Evolutionary conservation across 2,329 filamentous ascomycete genomes (phyloP).

Genomic region (Pseudogymnoascus sp.): DNA sequence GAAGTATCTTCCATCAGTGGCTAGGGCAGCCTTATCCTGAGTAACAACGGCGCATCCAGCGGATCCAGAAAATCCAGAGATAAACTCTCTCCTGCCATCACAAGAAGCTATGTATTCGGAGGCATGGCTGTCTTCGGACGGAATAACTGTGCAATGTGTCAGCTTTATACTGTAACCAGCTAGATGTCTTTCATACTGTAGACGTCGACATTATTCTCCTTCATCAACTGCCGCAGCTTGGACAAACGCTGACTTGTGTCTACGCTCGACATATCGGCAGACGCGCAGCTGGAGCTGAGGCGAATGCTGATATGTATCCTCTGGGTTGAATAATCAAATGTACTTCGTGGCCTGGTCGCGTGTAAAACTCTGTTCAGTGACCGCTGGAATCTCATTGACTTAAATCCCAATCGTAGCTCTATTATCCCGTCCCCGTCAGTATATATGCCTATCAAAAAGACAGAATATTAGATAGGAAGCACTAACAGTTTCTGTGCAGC

Average conservation of each 20-base stretch:
- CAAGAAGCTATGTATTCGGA: conserved; percentile 98
- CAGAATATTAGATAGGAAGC: no score
- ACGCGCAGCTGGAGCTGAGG: conserved; percentile 11
- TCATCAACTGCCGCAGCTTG: conserved; percentile 78
- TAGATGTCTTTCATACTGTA: conserved; percentile 60
- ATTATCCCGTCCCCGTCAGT: not conserved
- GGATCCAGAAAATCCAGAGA: conserved; percentile 90
- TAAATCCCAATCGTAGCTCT: conserved; percentile 5
- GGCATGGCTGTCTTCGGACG: conserved; percentile 93
- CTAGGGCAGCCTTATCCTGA: conserved; percentile 74
- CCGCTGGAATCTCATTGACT: conserved; percentile 23
- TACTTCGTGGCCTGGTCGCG: not conserved
- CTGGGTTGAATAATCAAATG: not conserved
- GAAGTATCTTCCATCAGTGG: conserved; percentile 96
- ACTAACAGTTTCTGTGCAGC: not conserved
- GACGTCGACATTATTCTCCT: conserved; percentile 74
- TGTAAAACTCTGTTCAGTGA: conserved; percentile 18
- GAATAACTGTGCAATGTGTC: conserved; percentile 60
- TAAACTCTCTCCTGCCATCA: conserved; percentile 83
- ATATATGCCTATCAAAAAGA: not conserved
- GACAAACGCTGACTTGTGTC: conserved; percentile 70
- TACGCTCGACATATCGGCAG: conserved; percentile 61
- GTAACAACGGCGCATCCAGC: conserved; percentile 89
- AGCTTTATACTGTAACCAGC: conserved; percentile 16
- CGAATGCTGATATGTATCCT: conserved; percentile 11